phyloP scores from a whole-genome alignment of 495 filamentous ascomycete genomes.

The Patellaria atrata region DNA sequence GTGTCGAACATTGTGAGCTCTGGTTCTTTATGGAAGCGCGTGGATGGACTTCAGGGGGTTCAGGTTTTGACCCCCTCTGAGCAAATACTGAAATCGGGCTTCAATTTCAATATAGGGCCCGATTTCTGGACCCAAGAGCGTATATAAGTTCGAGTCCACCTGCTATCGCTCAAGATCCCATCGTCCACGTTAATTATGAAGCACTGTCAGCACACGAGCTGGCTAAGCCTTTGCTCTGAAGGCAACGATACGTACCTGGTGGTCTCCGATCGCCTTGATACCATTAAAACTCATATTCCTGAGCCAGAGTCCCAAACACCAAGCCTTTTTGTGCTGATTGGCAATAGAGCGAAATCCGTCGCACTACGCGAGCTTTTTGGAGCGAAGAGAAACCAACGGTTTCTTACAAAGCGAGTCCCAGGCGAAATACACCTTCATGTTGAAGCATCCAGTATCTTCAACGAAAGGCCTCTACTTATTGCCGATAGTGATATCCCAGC shows the following conservation, averaged over 20 bases:
- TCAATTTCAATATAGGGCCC: not conserved
- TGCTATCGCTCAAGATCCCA: not conserved
- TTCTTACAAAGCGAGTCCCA: not conserved
- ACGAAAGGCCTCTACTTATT: not conserved
- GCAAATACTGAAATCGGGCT: not conserved
- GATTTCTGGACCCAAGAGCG: not conserved
- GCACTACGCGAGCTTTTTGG: not conserved
- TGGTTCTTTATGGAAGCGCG: no score
- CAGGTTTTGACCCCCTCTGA: no score
- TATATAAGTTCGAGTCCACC: not conserved
- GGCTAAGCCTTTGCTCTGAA: not conserved
- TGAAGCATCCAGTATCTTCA: not conserved
- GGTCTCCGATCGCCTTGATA: not conserved
- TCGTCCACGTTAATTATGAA: not conserved
- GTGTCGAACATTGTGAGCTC: no score
- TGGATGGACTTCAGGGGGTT: no score
- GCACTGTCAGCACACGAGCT: not conserved
- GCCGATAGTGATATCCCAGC: not conserved
- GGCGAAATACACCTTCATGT: not conserved
- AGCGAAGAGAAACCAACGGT: not conserved
- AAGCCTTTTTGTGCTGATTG: conserved; percentile 1
- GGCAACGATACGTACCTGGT: not conserved
- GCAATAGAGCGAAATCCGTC: not conserved
- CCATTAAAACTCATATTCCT: not conserved
- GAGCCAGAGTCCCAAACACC: not conserved